Percentiles rank a stretch among this genome's conserved stretches.
These are phyloP conservation scores for Pleurotus ostreatus DNA, from an alignment of 768 basidiomycete genomes.

Conservation along the genomic window DNA sequence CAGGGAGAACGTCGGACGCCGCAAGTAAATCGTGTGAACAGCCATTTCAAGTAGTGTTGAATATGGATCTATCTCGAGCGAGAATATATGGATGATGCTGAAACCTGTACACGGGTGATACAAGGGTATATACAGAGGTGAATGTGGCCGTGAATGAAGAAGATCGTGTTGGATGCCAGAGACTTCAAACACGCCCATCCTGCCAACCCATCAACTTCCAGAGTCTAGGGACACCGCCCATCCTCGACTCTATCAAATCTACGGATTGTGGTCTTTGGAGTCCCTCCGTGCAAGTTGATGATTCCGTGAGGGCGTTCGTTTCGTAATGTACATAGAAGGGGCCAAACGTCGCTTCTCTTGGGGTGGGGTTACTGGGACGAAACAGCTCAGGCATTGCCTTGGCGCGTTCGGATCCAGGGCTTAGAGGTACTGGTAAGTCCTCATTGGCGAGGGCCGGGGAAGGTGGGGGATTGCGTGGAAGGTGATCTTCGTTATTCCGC, in stretches of 20 bases:
- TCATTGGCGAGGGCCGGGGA: not conserved
- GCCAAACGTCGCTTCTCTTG: not conserved
- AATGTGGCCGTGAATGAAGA: too few relatives aligned
- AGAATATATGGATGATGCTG: too few relatives aligned
- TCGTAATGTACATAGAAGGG: not conserved
- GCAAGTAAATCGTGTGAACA: not conserved
- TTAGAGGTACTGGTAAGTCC: too few relatives aligned
- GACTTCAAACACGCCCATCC: not conserved
- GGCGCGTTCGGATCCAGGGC: too few relatives aligned
- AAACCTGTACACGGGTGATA: too few relatives aligned
- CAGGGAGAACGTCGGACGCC: constrained; percentile 11
- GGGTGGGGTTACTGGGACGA: not conserved
- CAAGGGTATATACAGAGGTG: too few relatives aligned
- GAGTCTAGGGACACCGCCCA: not conserved
- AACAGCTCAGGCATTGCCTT: not conserved
- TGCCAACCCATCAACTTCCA: constrained; percentile 6
- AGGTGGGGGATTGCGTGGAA: not conserved
- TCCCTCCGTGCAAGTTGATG: not conserved
- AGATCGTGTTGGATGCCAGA: not conserved
- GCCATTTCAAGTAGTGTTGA: too few relatives aligned
- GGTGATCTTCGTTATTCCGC: not conserved
- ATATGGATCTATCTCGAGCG: too few relatives aligned
- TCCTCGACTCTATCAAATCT: not conserved
- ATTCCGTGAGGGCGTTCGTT: not conserved
- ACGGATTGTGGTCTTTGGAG: not conserved